A percentile compares a stretch with the other conserved stretches of the same genome.
Conservation (phyloP, 1,284 basidiomycete species). For the Inonotus hispidus region DNA sequence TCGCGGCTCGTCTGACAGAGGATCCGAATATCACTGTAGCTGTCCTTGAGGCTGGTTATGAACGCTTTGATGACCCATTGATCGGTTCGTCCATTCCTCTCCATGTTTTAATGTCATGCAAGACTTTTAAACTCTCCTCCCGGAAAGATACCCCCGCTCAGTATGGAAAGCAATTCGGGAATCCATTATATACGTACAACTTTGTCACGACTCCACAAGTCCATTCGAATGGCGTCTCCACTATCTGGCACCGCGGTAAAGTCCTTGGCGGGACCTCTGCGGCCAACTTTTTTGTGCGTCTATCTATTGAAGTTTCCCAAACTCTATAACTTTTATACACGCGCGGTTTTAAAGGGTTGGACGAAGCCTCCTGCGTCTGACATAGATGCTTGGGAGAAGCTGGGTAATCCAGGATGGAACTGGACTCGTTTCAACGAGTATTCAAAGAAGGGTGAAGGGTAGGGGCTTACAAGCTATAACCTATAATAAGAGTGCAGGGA, state of each 20-base stretch:
- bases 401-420: constrained; percentile 29
- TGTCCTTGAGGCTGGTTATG: constrained; percentile 36
- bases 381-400: constrained; percentile 24
- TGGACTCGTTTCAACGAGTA: constrained; percentile 24
- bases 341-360: constrained; percentile 18
- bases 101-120: no score
- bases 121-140: no score
- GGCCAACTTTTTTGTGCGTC: constrained; percentile 16
- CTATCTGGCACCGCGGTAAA: constrained; percentile 26
- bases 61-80: constrained; percentile 30
- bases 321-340: background rate
- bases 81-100: constrained; percentile 20
- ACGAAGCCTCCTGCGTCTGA: constrained; percentile 26
- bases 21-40: constrained; percentile 34
- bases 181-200: constrained; percentile 29
- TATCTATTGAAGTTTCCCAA: background rate
- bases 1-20: constrained; percentile 41
- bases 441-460: constrained; percentile 23
- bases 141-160: constrained; percentile 19
- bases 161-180: constrained; percentile 22
- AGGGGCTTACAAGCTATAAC: background rate
- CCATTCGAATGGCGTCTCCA: constrained; percentile 12
- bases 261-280: constrained; percentile 28
- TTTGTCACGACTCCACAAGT: constrained; percentile 28
- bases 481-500: background rate